Conservation (phyloP, 2,329 filamentous ascomycete genomes). For the Pleomassaria siparia region DNA sequence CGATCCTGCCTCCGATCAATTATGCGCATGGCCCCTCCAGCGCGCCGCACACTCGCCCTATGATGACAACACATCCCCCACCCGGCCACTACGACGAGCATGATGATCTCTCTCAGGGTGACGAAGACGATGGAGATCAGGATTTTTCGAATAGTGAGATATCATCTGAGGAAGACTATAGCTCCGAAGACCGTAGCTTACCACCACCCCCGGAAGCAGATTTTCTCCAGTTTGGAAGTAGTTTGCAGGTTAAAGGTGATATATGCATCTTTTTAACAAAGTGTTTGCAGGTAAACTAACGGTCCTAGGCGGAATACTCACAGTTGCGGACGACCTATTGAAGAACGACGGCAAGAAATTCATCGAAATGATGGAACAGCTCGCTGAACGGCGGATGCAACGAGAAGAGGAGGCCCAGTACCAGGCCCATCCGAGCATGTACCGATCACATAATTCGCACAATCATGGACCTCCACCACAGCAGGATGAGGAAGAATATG, state of each 20-base stretch:
- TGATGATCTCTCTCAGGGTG: slow-evolving; percentile 57
- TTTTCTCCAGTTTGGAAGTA: slow-evolving; percentile 97
- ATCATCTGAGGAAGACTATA: slow-evolving; percentile 68
- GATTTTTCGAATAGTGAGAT: slow-evolving; percentile 58
- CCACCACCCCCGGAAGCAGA: slow-evolving; percentile 74
- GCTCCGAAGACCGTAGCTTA: slow-evolving; percentile 64
- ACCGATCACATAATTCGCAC: slow-evolving; percentile 55
- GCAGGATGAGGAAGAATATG: slow-evolving; percentile 79
- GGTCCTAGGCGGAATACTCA: slow-evolving; percentile 85
- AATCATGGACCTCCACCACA: slow-evolving; percentile 64
- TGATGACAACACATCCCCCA: slow-evolving; percentile 66
- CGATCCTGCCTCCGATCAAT: slow-evolving; percentile 68
- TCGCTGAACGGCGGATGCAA: slow-evolving; percentile 95
- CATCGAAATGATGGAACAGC: slow-evolving; percentile 99
- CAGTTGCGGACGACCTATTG: slow-evolving; percentile 94
- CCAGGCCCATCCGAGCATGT: slow-evolving; percentile 59
- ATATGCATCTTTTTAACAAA: slow-evolving; percentile 2
- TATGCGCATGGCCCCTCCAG: slow-evolving; percentile 56
- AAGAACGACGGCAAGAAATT: slow-evolving; percentile 99
- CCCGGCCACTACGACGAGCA: slow-evolving; percentile 64
- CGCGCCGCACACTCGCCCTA: slow-evolving; percentile 60
- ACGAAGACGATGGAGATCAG: slow-evolving; percentile 58
- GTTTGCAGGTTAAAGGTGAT: slow-evolving; percentile 86
- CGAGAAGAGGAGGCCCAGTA: slow-evolving; percentile 87
- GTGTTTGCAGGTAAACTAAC: slow-evolving; percentile 5